These are phyloP conservation scores for Saturnispora galanensis DNA, from an alignment of 805 yeast species.

Conservation along the genomic window DNA sequence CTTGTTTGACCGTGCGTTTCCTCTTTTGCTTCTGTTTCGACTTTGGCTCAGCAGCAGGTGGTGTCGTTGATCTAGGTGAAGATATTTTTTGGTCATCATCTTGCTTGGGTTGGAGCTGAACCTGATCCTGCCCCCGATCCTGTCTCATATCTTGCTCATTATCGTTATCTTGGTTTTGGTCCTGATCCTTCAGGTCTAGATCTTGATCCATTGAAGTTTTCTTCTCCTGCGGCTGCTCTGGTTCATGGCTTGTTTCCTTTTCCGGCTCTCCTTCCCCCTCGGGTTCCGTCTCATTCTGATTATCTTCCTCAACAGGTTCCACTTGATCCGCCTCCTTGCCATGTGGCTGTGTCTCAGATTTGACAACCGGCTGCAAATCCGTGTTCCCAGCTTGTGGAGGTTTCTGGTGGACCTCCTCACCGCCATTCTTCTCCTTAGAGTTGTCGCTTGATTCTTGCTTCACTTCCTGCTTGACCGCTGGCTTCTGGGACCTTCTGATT, in stretches of 20 bases:
- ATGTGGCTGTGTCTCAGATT: too few species aligned
- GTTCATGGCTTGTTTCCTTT: neutral
- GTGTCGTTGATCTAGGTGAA: neutral
- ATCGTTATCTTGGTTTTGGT: constrained; percentile 1
- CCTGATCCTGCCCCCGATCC: too few species aligned
- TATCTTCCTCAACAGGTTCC: neutral
- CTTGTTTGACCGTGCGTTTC: neutral
- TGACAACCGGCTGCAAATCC: too few species aligned
- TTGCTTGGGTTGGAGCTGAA: neutral
- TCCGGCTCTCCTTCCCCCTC: neutral
- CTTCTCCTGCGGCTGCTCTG: neutral
- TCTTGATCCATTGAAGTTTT: neutral
- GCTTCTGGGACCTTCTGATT: neutral
- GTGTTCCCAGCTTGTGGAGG: too few species aligned
- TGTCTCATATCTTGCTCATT: neutral
- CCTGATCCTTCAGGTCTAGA: neutral
- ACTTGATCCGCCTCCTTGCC: neutral
- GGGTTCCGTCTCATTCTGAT: neutral
- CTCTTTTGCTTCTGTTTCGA: neutral
- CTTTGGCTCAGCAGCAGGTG: neutral
- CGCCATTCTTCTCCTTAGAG: neutral
- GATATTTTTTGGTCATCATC: neutral
- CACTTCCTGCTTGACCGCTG: neutral
- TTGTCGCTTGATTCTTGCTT: neutral
- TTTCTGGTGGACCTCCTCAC: neutral